Conservation (phyloP, 106 monocot species). For the Platanthera zijinensis region DNA sequence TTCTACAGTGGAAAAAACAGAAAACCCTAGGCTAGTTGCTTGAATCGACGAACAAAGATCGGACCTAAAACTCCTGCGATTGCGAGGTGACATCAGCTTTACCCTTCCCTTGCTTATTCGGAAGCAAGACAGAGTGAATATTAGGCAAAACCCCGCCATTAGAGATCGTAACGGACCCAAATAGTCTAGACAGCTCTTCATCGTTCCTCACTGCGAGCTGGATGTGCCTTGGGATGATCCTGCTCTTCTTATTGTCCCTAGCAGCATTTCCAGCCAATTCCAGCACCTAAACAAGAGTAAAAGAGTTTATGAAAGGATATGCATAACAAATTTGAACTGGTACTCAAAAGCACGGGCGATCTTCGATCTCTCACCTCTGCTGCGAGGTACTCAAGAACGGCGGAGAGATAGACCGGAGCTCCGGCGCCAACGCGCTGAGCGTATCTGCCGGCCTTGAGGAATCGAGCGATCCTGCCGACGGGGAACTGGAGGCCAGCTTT, state of each 20-base stretch:
- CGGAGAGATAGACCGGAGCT: constrained; percentile 33
- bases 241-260: constrained; percentile 63
- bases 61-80: constrained; percentile 43
- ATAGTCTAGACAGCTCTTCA: constrained; percentile 45
- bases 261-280: constrained; percentile 58
- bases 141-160: constrained; percentile 48
- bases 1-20: too few relatives aligned
- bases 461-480: constrained; percentile 49
- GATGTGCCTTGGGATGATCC: constrained; percentile 54
- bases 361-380: constrained; percentile 17
- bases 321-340: too few relatives aligned
- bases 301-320: background rate
- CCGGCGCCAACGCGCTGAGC: constrained; percentile 46
- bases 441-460: constrained; percentile 51
- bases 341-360: background rate
- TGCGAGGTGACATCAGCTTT: constrained; percentile 40
- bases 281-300: constrained; percentile 14
- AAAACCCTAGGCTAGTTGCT: too few relatives aligned
- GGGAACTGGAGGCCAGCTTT: constrained; percentile 70
- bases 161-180: constrained; percentile 39
- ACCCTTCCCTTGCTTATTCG: constrained; percentile 39
- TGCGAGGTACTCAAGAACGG: constrained; percentile 33
- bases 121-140: constrained; percentile 36
- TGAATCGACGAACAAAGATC: too few relatives aligned
- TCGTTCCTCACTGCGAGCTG: constrained; percentile 55